Evolutionary conservation across 306 rosid genomes (phyloP), one percentile per base, ranked within the genome.

Genomic region (Castanea sativa): DNA sequence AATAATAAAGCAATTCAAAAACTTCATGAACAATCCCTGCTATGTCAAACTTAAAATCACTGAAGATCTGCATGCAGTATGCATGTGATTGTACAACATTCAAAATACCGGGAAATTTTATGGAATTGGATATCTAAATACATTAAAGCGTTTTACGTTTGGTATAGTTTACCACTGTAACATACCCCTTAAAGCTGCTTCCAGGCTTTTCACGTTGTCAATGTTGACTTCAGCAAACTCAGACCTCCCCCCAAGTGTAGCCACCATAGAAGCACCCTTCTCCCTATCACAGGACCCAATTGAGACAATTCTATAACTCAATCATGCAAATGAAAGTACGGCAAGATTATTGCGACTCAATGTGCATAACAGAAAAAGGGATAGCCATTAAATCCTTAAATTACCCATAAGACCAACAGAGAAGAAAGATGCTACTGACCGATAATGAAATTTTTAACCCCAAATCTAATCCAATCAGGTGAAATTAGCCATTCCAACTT

Each of bases 221-320:
- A 88, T 82, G 58, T 94, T 87, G 41, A 92, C 94, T 60, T 82
- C 92, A 21, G 88, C 80, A 71, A 92, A 94, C 61, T 83, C 80
- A 20, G 97, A 86, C 69, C 85, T 87, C 5, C 77, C 84, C 20
- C 97, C 94, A 10, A 92, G 90, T 78, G 87, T 89, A 3, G 87
- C 69, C 80, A 86, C 92, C 89, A 92, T 82, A 41, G 88, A 85
- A 57, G 83, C 87, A 16, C 94, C 97, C 75, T 89, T 94, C 73
- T 86, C 95, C 84, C 97, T 94, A 85, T 56, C 71, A 81, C 33
- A 12, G 75, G 20, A 76, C 69, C 75, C 52, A 79, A 11, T 69
- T 60, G 6, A 21, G 2, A 16, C 51, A 51, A 60, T 2, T 16
- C 5, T 51, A 27, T 75, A 38, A 33, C 11, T 55, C 64, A 30